These are phyloP conservation scores for Suillus spraguei DNA, from an alignment of 768 basidiomycete genomes.

Conservation along the genomic window DNA sequence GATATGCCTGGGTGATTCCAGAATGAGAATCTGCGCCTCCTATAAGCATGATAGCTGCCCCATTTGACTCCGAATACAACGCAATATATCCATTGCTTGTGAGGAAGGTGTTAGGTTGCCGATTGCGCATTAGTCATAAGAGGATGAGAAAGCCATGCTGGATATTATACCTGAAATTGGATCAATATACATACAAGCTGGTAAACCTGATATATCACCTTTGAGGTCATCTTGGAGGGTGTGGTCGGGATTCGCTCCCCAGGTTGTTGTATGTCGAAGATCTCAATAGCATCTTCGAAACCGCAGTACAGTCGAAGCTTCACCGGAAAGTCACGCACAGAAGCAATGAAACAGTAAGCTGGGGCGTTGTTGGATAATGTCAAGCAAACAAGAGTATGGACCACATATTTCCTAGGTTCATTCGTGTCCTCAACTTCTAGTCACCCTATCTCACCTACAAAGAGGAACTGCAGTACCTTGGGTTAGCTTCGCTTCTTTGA, in stretches of 20 bases:
- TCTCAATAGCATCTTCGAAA: slow-evolving; percentile 82
- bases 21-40: slow-evolving; percentile 45
- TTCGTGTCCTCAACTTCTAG: too few species aligned
- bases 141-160: slow-evolving; percentile 75
- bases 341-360: slow-evolving; percentile 81
- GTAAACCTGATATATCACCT: slow-evolving; percentile 47
- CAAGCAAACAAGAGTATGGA: too few species aligned
- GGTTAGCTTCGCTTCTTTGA: too few species aligned
- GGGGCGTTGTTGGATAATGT: slow-evolving; percentile 59
- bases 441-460: too few species aligned
- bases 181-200: slow-evolving; percentile 5
- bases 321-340: slow-evolving; percentile 83
- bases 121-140: slow-evolving; percentile 73
- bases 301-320: slow-evolving; percentile 87
- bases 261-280: slow-evolving; percentile 75
- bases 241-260: too few species aligned
- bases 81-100: slow-evolving; percentile 51
- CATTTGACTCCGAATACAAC: slow-evolving; percentile 63
- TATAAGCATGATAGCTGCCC: slow-evolving; percentile 62
- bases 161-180: slow-evolving; percentile 75
- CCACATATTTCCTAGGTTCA: too few species aligned
- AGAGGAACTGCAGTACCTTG: too few species aligned
- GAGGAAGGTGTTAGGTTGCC: slow-evolving; percentile 65
- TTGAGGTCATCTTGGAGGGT: slow-evolving; percentile 79
- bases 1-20: slow-evolving; percentile 2